Base-by-base conservation (phyloP, 2,329 filamentous ascomycete species). In the Ophiostoma quercus region DNA sequence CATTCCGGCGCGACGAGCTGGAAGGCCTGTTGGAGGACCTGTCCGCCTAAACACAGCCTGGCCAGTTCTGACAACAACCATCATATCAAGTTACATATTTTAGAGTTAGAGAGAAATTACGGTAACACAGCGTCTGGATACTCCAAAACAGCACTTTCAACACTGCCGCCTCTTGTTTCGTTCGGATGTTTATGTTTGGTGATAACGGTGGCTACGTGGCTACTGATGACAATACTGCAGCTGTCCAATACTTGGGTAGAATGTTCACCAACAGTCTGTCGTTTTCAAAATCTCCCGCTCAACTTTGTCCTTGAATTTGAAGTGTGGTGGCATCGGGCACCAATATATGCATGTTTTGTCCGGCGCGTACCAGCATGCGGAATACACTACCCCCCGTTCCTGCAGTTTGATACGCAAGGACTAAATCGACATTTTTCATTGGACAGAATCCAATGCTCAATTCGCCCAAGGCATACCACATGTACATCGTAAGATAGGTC, bases 11-110 rank as follows among this genome's bases (percentile, higher is more conserved):
- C 74, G 93, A 96, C 73, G 95, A 99, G 79, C 83, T 98, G 76
- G 94, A 97, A 79, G 89, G 86, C 1, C 91, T 97, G 66, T 79
- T 98, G 73, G 94, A 97, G 77, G 95, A 98, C 71, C 78, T 86
- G 70, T 80, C 81, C 77, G 77, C 78, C 70, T 82, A 57, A 62
- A 9, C 25, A 25, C 39, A n/a, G 8, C 19, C 34, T 2, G 34
- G 8, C 16, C 39, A 3, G 6, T 2, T n/a, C 4, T 8, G 43
- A n/a, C 43, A 7, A 19, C 16, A 47, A 47, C 16, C n/a, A 60
- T 60, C 25, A 25, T 60, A 9, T 11, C 8, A 11, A 60, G 3
- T 29, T 29, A 22, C 22, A 60, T 60, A 57, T 29, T 29, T 19
- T 47, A 47, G 43, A 47, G 43, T 2, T 47, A 47, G 43, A 47